Base-by-base conservation (phyloP, 495 filamentous ascomycete genomes). In the Penicillium robsamsonii region DNA sequence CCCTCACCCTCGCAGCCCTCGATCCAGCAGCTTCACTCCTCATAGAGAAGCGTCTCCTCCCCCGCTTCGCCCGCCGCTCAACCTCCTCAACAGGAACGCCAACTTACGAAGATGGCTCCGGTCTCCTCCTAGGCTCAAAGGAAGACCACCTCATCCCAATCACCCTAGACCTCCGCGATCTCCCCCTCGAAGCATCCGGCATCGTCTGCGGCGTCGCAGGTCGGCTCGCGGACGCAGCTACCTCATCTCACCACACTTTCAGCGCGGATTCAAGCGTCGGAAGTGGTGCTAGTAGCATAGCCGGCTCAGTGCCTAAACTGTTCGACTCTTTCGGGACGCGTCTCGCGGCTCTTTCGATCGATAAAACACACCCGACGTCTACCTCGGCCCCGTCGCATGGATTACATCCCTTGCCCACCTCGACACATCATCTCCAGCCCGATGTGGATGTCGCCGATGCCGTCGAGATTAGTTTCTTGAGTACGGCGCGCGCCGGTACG, bases 151-250 rank as follows among this genome's bases (percentile, higher is more conserved):
- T 96, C 15, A 84, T 97, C 13, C 92, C 94, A 0, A 94, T 98
- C 57, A 93, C 89, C 58, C 80, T 98, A 3, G 91, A 97, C 61
- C 77, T 98, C 47, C 81, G 81, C 20, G 84, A 86, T 29, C 77
- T 97, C 3, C 90, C 92, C 1, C 79, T 92, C 22, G 92, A 96
- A 70, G 91, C 90, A 4, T 96, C 91, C 1, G 94, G 94, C 33
- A 96, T 97, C 51, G 90, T 97, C 35, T 96, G 91, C 61, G 92
- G 92, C 8, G 89, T 97, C 18, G 92, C 92, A 1, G 88, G 90
- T 13, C 82, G 82, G 57, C 77, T 96, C 40, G 88, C 90, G 2
- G 81, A 83, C 20, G 81, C 75, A 18, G 72, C 72, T 13, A 63
- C 73, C 20, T 38, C 20, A n/a, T 60, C 4, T 44, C 47, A 20